Conservation (phyloP, 192 early-diverging fungal genomes). For the Mortierella alpina region DNA sequence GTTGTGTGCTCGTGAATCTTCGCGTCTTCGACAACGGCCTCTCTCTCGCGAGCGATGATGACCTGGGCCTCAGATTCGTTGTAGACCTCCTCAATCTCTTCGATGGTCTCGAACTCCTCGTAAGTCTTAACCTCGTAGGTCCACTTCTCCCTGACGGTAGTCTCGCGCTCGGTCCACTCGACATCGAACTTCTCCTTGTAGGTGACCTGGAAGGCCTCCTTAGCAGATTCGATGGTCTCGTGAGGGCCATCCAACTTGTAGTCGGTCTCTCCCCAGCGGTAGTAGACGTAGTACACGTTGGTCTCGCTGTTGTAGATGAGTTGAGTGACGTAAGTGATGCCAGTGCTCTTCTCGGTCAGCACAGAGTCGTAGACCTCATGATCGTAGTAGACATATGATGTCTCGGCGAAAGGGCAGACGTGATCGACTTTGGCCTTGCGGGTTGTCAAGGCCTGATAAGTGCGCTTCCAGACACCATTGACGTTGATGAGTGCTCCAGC, state of each 20-base stretch:
- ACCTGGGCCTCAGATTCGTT: neutral
- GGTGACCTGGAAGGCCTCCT: conserved; percentile 19
- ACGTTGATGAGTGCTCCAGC: conserved; percentile 1
- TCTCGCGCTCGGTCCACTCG: conserved; percentile 26
- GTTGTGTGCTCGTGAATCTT: neutral
- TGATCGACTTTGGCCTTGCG: conserved; percentile 31
- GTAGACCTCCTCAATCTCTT: conserved; percentile 7
- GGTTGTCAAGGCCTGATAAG: conserved; percentile 21
- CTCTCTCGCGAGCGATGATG: conserved; percentile 4
- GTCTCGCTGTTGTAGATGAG: conserved; percentile 16
- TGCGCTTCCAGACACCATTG: conserved; percentile 41
- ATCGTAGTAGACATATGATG: conserved; percentile 33
- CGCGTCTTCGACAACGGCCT: neutral
- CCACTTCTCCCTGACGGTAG: neutral
- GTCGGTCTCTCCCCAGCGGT: conserved; percentile 28
- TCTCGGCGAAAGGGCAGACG: conserved; percentile 21
- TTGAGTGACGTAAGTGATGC: conserved; percentile 23
- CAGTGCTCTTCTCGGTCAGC: conserved; percentile 23
- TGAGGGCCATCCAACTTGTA: conserved; percentile 31
- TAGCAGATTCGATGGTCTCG: conserved; percentile 27
- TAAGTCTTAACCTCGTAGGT: conserved; percentile 9
- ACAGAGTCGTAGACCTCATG: conserved; percentile 35
- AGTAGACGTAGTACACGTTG: conserved; percentile 24
- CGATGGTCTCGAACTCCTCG: conserved; percentile 12
- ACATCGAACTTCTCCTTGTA: conserved; percentile 32